phyloP scores from a whole-genome alignment of 768 basidiomycete species.

The Serendipita vermifera region DNA sequence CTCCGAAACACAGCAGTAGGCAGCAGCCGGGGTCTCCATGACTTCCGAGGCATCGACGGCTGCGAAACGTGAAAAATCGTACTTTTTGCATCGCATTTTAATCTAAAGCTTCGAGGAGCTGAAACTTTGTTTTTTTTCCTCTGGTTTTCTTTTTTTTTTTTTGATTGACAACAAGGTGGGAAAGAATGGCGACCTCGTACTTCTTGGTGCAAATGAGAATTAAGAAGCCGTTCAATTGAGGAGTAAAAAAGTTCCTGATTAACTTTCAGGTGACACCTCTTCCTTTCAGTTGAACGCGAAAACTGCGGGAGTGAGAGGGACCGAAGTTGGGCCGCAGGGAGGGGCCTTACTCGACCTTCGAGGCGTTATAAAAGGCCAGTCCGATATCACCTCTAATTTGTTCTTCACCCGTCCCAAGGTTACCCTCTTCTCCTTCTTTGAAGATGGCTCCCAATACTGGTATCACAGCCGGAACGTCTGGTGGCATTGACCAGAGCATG shows the following conservation, averaged over 20 bases:
- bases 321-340: conserved; percentile 1
- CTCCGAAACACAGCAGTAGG: not conserved
- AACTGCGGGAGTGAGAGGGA: not conserved
- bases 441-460: not conserved
- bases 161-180: not conserved
- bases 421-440: not conserved
- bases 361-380: not conserved
- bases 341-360: not conserved
- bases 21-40: not conserved
- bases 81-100: no score
- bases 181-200: not conserved
- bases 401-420: not conserved
- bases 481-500: not conserved
- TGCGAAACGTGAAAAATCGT: no score
- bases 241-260: conserved; percentile 3
- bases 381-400: not conserved
- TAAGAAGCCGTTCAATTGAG: not conserved
- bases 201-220: not conserved
- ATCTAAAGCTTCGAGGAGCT: no score
- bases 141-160: no score
- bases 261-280: not conserved
- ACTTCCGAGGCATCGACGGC: conserved; percentile 6
- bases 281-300: not conserved
- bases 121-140: no score
- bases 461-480: not conserved